phyloP scores from a whole-genome alignment of 805 yeast genomes.

The Barnettozyma vustinii region DNA sequence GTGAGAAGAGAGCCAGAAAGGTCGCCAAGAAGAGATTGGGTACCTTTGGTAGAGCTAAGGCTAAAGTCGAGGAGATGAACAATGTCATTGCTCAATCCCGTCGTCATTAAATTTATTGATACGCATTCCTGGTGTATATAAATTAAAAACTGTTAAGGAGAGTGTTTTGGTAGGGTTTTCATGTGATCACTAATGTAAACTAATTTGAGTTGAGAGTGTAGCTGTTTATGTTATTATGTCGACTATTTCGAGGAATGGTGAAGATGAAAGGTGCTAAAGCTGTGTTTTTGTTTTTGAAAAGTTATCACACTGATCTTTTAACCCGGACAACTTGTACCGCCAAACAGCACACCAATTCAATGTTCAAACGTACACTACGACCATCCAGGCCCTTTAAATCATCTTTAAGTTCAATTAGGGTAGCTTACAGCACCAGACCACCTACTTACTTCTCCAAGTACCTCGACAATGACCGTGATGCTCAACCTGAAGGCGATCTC shows the following conservation, averaged over 20 bases:
- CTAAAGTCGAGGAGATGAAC: constrained; percentile 98
- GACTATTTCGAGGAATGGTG: background rate
- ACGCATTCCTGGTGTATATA: constrained; percentile 6
- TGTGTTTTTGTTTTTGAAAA: background rate
- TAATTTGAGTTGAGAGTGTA: background rate
- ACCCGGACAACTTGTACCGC: background rate
- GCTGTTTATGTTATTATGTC: too few species aligned
- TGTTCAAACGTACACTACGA: background rate
- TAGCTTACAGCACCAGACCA: constrained; percentile 1
- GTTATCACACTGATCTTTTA: background rate
- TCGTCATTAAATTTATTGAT: constrained; percentile 57
- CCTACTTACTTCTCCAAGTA: constrained; percentile 8
- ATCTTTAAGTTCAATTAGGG: background rate
- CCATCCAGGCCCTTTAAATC: background rate
- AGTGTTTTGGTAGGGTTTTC: background rate
- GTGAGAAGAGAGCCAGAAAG: constrained; percentile 99
- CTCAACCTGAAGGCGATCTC: background rate
- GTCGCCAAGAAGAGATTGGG: constrained; percentile 99
- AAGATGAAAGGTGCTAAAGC: too few species aligned
- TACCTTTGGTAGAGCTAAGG: constrained; percentile 99
- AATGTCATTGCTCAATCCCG: constrained; percentile 94
- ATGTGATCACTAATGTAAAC: constrained; percentile 1
- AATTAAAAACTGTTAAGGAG: constrained; percentile 2
- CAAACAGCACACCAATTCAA: background rate
- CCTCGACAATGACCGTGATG: background rate